Percentiles rank a stretch among this genome's conserved stretches.
phyloP scores from a whole-genome alignment of 192 early-diverging fungal genomes.

The Lunasporangiospora selenospora region DNA sequence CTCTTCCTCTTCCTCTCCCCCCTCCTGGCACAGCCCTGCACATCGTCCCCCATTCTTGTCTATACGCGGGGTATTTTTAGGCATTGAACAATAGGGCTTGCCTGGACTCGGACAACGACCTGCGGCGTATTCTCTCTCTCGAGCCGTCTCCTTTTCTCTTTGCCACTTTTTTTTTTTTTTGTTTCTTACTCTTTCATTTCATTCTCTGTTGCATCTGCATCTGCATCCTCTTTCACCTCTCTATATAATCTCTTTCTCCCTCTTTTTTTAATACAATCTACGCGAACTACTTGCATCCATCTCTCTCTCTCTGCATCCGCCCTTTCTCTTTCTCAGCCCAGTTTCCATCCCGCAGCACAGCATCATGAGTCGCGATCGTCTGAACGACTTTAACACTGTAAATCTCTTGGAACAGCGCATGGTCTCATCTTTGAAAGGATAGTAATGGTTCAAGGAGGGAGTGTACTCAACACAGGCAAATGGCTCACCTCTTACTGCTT shows the following conservation, averaged over 20 bases:
- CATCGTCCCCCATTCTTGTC: too few relatives aligned
- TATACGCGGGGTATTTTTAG: too few relatives aligned
- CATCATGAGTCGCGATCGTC: slow-evolving; percentile 41
- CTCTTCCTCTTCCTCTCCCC: too few relatives aligned
- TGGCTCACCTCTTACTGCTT: background rate
- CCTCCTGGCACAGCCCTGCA: too few relatives aligned
- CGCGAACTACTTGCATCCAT: too few relatives aligned
- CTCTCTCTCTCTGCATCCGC: background rate
- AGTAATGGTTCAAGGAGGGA: background rate
- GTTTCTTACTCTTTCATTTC: background rate
- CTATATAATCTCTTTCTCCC: background rate
- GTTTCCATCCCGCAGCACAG: background rate
- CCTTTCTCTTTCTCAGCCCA: background rate
- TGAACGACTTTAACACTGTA: slow-evolving; percentile 46
- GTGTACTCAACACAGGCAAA: too few relatives aligned
- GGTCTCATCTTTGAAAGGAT: too few relatives aligned
- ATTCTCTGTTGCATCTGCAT: background rate
- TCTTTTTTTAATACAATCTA: too few relatives aligned
- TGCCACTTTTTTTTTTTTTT: background rate
- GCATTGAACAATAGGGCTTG: too few relatives aligned
- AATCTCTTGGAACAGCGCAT: too few relatives aligned
- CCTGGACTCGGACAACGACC: too few relatives aligned
- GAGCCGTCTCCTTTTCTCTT: background rate
- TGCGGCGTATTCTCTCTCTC: background rate
- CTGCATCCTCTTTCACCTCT: background rate